Evolutionary conservation across 2,329 filamentous ascomycete species (phyloP).

Genomic region (Pseudocercospora cruenta): DNA sequence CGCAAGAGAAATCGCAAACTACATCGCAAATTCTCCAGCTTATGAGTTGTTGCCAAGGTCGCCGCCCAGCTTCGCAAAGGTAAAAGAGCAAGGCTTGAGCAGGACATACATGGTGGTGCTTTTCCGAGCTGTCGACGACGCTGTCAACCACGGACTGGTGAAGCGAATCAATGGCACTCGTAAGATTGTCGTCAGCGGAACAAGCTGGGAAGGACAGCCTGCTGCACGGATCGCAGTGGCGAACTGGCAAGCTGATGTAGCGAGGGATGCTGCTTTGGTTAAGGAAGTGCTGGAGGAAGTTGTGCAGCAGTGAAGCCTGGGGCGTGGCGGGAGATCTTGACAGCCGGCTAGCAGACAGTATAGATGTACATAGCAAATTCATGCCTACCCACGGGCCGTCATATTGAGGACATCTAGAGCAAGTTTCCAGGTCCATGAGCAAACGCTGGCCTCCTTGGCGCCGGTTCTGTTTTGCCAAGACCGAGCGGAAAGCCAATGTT

Average conservation of each 20-base stretch:
- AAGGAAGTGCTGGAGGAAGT: conserved; percentile 58
- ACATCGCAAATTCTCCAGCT: conserved; percentile 61
- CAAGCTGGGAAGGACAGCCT: conserved; percentile 71
- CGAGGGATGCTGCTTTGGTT: conserved; percentile 69
- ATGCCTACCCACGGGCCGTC: not conserved
- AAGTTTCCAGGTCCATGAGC: not conserved
- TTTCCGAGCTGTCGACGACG: conserved; percentile 71
- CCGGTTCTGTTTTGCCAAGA: not conserved
- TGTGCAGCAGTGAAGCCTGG: not conserved
- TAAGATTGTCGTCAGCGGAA: conserved; percentile 82
- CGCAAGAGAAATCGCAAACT: conserved; percentile 67
- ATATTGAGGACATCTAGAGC: not conserved
- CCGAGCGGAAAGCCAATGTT: not conserved
- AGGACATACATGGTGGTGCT: conserved; percentile 72
- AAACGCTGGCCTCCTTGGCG: not conserved
- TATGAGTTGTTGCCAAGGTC: conserved; percentile 68
- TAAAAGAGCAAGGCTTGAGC: conserved; percentile 49
- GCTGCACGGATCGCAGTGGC: conserved; percentile 84
- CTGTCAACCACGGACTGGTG: conserved; percentile 68
- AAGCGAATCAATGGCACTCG: conserved; percentile 72
- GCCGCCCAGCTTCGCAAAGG: conserved; percentile 33
- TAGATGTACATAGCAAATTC: not conserved
- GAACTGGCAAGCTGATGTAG: conserved; percentile 77
- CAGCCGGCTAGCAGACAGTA: not conserved
- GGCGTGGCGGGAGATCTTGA: not conserved